phyloP scores from a whole-genome alignment of 2,329 filamentous ascomycete genomes.

The Juglanconis oblonga region DNA sequence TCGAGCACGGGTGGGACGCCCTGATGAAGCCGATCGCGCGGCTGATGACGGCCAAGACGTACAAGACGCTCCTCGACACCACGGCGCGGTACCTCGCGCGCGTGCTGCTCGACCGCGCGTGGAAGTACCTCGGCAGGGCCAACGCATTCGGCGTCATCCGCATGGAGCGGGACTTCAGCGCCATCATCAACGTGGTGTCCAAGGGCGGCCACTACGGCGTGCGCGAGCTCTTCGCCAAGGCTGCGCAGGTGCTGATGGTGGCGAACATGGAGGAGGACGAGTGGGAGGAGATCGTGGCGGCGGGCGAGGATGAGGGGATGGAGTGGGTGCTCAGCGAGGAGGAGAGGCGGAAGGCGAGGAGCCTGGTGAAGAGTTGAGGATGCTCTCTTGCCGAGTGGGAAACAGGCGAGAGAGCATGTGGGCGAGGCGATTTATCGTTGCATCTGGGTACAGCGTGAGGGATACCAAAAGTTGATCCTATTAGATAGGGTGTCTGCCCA shows the following conservation, averaged over 20 bases:
- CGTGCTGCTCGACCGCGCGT: constrained; percentile 83
- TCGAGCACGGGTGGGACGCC: constrained; percentile 81
- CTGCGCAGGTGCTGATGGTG: constrained; percentile 77
- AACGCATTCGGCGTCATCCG: constrained; percentile 79
- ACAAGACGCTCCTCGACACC: constrained; percentile 69
- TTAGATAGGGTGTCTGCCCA: background rate
- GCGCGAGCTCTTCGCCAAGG: constrained; percentile 72
- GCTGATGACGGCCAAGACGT: constrained; percentile 75
- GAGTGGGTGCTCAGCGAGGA: constrained; percentile 70
- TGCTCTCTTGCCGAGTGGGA: background rate
- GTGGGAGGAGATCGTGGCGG: constrained; percentile 70
- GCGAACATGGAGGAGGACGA: constrained; percentile 96
- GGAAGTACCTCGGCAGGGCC: constrained; percentile 73
- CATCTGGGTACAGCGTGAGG: background rate
- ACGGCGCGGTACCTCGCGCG: constrained; percentile 73
- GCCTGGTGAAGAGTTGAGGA: constrained; percentile 50
- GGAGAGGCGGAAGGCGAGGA: constrained; percentile 70
- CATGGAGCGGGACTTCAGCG: constrained; percentile 79
- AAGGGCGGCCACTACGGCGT: constrained; percentile 74
- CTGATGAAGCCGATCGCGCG: constrained; percentile 82
- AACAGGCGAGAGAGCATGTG: background rate
- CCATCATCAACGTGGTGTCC: constrained; percentile 66
- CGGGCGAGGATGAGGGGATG: constrained; percentile 60
- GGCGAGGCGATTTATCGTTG: background rate
- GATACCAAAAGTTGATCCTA: background rate